Evolutionary conservation across 192 early-diverging fungal species (phyloP), one percentile per base, ranked within the genome.

Genomic region (Neocallimastix lanati): DNA sequence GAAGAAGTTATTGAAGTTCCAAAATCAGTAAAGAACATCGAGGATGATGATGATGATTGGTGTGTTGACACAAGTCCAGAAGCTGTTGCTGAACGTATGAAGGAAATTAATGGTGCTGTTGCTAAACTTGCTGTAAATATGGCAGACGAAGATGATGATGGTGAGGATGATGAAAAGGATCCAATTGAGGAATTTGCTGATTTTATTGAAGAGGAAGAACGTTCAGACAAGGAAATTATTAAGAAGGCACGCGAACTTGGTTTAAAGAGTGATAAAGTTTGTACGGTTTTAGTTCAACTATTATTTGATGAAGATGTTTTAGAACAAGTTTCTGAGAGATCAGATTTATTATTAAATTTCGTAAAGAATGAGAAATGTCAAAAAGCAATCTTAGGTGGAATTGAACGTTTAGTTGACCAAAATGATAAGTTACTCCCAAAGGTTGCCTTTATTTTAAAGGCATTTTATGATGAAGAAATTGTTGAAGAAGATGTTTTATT

Each of bases 401-500:
- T 98, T 79, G 96, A 97, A 85, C 87, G 92, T 28, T 85, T 96
- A 77, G 91, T 96, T 58, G 91, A 85, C 76, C 86, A 88, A 29
- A 85, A 86, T 77, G 80, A 81, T 83, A 94, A 93, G 88, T 81
- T 90, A 25, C 38, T 88, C 38, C 76, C 83, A 33, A 82, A 86
- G 50, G 88, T 88, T 16, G 87, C 93, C 21, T 82, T 88, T 77
- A 91, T 97, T 80, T 85, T 99, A 82, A 95, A 93, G 92, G 90
- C 88, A 12, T 88, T 98, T 76, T 98, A 95, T 83, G 92, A 98
- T 80, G 89, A 89, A 77, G 96, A 99, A 79, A 86, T 98, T 67
- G 83, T 98, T 79, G 94, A 95, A 28, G 97, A 98, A 87, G 95
- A 96, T 18, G 91, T 91, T 12, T 91, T 96, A 79, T 78, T 93